Conservation (phyloP, 306 rosid species). For the Sindora glabra region DNA sequence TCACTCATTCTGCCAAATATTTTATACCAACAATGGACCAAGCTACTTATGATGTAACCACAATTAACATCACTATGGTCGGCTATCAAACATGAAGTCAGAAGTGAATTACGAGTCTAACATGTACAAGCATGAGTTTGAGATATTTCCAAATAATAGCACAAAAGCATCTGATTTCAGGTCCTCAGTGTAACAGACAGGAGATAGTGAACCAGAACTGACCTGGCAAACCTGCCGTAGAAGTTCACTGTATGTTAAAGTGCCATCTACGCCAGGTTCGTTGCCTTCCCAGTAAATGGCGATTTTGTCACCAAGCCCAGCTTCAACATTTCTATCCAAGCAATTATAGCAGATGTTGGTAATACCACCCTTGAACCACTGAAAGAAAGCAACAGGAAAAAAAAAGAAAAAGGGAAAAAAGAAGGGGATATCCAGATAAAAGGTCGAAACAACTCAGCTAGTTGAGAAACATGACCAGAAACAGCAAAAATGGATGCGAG, state of each 20-base stretch:
- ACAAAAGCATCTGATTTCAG: background rate
- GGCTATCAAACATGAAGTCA: too few species aligned
- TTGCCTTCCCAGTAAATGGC: slow-evolving; percentile 94
- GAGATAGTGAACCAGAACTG: slow-evolving; percentile 3
- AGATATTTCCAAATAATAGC: background rate
- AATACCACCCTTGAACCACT: slow-evolving; percentile 97
- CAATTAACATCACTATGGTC: too few species aligned
- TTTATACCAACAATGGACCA: background rate
- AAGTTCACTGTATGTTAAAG: slow-evolving; percentile 76
- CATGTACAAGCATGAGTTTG: background rate
- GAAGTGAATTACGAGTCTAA: too few species aligned
- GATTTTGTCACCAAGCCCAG: slow-evolving; percentile 70
- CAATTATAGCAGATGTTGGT: slow-evolving; percentile 95
- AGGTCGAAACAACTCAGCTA: too few species aligned
- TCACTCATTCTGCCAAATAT: too few species aligned
- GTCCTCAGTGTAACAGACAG: background rate
- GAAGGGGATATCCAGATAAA: too few species aligned
- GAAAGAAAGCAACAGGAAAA: slow-evolving; percentile 17
- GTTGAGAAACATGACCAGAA: too few species aligned
- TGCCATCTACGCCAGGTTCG: slow-evolving; percentile 58
- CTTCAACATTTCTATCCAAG: slow-evolving; percentile 73
- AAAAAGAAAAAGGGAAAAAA: background rate
- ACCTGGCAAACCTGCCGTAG: slow-evolving; percentile 84
- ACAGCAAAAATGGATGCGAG: too few species aligned
- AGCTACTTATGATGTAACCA: too few species aligned